Evolutionary conservation across 345 rosid genomes (phyloP).

Genomic region (Ceriops decandra): DNA sequence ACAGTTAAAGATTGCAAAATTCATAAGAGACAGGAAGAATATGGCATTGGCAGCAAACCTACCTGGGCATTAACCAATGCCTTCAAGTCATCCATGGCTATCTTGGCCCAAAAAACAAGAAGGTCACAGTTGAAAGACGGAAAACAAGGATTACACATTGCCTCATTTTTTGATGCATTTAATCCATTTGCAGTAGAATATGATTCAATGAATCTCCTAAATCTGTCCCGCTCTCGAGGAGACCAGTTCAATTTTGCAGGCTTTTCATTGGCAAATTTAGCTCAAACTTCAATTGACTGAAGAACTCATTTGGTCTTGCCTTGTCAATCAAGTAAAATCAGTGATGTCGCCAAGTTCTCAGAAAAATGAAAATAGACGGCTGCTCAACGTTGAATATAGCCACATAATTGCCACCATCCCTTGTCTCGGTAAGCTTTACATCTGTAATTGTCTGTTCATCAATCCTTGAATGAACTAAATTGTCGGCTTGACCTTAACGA

Average conservation of each 20-base stretch:
- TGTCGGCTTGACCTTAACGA: conserved; percentile 57
- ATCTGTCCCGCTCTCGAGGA: conserved; percentile 88
- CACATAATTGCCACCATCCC: conserved; percentile 76
- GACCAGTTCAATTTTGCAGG: conserved; percentile 79
- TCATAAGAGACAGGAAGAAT: conserved; percentile 11
- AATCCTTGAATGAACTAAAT: conserved; percentile 86
- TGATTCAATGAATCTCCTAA: conserved; percentile 97
- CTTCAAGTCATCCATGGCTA: conserved; percentile 12
- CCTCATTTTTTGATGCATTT: conserved; percentile 68
- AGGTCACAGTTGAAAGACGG: neutral
- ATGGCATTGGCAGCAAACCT: conserved; percentile 9
- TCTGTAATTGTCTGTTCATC: conserved; percentile 85
- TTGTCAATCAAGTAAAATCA: conserved; percentile 89
- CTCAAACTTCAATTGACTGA: conserved; percentile 86
- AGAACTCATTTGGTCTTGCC: conserved; percentile 77
- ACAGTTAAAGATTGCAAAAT: conserved; percentile 18
- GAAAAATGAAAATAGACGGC: conserved; percentile 84
- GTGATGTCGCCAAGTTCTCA: conserved; percentile 89
- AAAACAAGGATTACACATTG: neutral
- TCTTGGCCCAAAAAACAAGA: conserved; percentile 5
- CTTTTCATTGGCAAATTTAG: conserved; percentile 82
- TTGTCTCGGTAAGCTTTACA: conserved; percentile 75
- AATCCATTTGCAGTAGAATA: conserved; percentile 83
- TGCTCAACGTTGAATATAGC: conserved; percentile 75
- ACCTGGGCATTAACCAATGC: conserved; percentile 1